These are phyloP conservation scores for Irpex lacteus DNA, from an alignment of 1,284 basidiomycete genomes.

Conservation along the genomic window DNA sequence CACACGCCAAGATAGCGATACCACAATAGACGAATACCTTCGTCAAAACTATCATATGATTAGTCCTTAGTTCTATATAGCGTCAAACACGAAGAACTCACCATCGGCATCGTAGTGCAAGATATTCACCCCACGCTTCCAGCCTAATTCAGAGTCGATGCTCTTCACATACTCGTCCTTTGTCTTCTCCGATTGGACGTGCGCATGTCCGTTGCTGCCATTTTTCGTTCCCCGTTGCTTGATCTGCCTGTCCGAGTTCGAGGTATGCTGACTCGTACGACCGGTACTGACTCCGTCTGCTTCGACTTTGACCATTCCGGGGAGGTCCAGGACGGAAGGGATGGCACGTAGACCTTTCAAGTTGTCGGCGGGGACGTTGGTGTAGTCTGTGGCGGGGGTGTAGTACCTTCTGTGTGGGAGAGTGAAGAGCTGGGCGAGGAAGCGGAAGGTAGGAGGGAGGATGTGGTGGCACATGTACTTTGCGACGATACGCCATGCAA, in stretches of 20 bases:
- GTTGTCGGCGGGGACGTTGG: slow-evolving; percentile 55
- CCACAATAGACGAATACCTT: slow-evolving; percentile 91
- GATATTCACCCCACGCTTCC: slow-evolving; percentile 34
- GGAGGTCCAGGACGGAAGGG: slow-evolving; percentile 84
- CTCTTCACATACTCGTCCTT: slow-evolving; percentile 30
- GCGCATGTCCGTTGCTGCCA: slow-evolving; percentile 12
- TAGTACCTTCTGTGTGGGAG: slow-evolving; percentile 83
- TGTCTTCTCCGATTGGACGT: slow-evolving; percentile 15
- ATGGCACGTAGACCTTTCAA: slow-evolving; percentile 59
- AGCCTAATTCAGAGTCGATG: slow-evolving; percentile 22
- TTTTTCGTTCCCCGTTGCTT: slow-evolving; percentile 7
- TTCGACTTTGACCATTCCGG: slow-evolving; percentile 39
- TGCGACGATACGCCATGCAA: slow-evolving; percentile 82
- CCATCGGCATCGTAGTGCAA: slow-evolving; percentile 87
- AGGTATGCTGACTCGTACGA: slow-evolving; percentile 7
- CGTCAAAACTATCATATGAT: slow-evolving; percentile 63
- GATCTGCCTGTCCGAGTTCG: slow-evolving; percentile 4
- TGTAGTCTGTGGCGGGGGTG: slow-evolving; percentile 86
- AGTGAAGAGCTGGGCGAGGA: slow-evolving; percentile 57
- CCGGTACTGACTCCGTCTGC: slow-evolving; percentile 27
- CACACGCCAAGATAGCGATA: slow-evolving; percentile 70
- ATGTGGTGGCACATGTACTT: slow-evolving; percentile 73
- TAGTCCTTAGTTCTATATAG: too few relatives aligned
- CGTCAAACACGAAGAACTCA: slow-evolving; percentile 33
- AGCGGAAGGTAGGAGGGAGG: slow-evolving; percentile 81